phyloP scores from a whole-genome alignment of 345 rosid species.

The Chamaenerion angustifolium region DNA sequence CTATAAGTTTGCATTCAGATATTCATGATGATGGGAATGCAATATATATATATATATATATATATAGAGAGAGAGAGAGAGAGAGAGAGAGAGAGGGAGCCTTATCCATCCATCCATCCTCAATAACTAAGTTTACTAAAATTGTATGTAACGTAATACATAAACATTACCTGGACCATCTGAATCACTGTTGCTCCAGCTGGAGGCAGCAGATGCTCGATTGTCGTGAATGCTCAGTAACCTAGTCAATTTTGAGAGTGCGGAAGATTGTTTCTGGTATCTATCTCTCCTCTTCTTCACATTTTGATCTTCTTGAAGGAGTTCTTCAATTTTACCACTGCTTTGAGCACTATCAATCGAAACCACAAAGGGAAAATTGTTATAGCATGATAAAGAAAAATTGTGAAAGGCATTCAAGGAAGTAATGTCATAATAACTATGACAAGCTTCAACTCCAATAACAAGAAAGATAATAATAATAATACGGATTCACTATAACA shows the following conservation, averaged over 20 bases:
- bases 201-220: constrained; percentile 77
- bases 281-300: constrained; percentile 71
- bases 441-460: neutral
- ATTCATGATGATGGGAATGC: too few relatives aligned
- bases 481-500: neutral
- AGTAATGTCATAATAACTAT: neutral
- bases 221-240: constrained; percentile 84
- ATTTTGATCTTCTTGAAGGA: constrained; percentile 86
- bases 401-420: too few relatives aligned
- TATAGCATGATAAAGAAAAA: too few relatives aligned
- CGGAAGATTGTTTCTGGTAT: constrained; percentile 69
- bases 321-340: constrained; percentile 59
- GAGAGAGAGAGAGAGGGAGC: too few relatives aligned
- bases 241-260: constrained; percentile 68
- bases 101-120: too few relatives aligned
- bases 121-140: too few relatives aligned
- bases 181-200: constrained; percentile 39
- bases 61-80: too few relatives aligned
- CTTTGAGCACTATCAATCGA: constrained; percentile 52
- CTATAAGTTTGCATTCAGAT: too few relatives aligned
- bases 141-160: too few relatives aligned
- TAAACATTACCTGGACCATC: constrained; percentile 29
- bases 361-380: neutral
- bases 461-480: neutral
- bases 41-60: too few relatives aligned